Conservation (phyloP, 2,329 filamentous ascomycete genomes). For the Colletotrichum tanaceti region DNA sequence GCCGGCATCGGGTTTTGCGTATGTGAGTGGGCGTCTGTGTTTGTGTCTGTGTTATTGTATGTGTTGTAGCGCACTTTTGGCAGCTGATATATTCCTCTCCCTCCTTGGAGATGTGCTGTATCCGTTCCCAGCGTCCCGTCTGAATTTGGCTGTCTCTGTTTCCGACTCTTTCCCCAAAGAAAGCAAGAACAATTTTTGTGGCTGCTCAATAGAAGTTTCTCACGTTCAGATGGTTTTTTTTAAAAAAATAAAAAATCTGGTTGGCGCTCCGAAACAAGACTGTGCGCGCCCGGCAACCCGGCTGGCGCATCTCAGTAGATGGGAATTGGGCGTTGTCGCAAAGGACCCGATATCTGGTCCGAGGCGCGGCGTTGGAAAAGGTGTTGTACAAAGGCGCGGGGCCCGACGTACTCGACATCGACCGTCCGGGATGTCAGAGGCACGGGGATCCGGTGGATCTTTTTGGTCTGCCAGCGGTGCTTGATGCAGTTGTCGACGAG, state of each 20-base stretch:
- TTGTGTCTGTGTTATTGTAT: not conserved
- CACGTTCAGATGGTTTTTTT: not conserved
- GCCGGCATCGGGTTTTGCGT: not conserved
- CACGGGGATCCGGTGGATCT: slow-evolving; percentile 53
- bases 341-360: slow-evolving; percentile 52
- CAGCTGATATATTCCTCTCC: not conserved
- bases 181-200: not conserved
- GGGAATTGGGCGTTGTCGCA: slow-evolving; percentile 52
- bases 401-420: slow-evolving; percentile 47
- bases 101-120: slow-evolving; percentile 10
- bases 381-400: slow-evolving; percentile 52
- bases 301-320: slow-evolving; percentile 48
- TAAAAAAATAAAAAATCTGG: not conserved
- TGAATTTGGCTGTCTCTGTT: not conserved
- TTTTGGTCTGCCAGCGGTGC: slow-evolving; percentile 72
- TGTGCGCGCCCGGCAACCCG: not conserved
- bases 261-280: not conserved
- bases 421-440: slow-evolving; percentile 49
- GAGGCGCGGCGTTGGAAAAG: slow-evolving; percentile 57
- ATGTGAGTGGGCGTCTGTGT: not conserved
- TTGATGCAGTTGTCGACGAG: slow-evolving; percentile 94
- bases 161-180: not conserved
- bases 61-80: not conserved
- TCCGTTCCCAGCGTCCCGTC: not conserved
- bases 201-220: not conserved